Evolutionary conservation across 192 early-diverging fungal species (phyloP), one percentile per base, ranked within the genome.

Genomic region (Spinellus fusiger): DNA sequence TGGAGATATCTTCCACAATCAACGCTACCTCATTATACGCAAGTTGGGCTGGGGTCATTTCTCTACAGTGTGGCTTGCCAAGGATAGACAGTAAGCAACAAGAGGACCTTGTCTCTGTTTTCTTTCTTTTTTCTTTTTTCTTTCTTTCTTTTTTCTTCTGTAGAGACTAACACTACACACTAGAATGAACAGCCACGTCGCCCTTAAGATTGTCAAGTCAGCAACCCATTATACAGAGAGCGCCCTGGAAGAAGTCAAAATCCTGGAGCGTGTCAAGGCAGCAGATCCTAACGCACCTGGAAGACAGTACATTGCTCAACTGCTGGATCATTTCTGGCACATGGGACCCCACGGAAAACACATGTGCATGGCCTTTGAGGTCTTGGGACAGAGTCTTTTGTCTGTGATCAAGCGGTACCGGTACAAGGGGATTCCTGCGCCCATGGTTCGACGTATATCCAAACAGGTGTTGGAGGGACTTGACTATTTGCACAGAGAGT

Each of bases 11-110:
- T 93, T 90, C 69, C 82, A 87, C 56, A 79, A 87, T 12, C 76
- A 79, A n/a, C 79, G 89, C n/a, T 98, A 98, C 76, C 71, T 74
- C 18, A 77, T 95, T n/a, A 63, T 95, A 34, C 82, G 89, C 60
- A 98, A 98, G 68, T 81, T 98, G 27, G 95, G 95, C 20, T 98
- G 93, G 93, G 95, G 95, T 20, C 93, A 95, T 61, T 98, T 98
- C 59, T 94, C 92, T n/a, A 98, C 95, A 0, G 95, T 98, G 16
- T 98, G 95, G 95, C 82, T 98, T 49, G 90, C 89, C 25, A 77
- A 81, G 54, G 94, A 97, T 71, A 73, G 65, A 59, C 69, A 79
- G 81, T 85, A 76, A 56, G 77, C 54, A 46, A 12, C 29, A 12
- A 20, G 7, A 49, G 10, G 10, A 3, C 50, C 12, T 51, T 51